Percentiles rank a stretch among this genome's conserved stretches.
phyloP scores from a whole-genome alignment of 768 basidiomycete species.

The Rubroboletus pulcherrimus region DNA sequence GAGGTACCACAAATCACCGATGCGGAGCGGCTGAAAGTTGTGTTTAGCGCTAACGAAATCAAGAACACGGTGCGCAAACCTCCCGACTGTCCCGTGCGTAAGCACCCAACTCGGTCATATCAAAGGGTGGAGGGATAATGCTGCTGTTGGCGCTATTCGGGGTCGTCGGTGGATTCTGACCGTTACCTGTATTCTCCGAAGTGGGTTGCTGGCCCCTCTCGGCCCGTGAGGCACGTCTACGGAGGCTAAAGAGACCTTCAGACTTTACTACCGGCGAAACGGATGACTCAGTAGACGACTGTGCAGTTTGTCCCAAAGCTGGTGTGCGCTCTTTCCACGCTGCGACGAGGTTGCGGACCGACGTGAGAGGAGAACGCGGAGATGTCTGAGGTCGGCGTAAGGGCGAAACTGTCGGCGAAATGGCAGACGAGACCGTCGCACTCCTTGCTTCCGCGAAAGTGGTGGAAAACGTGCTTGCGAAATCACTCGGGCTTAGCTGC shows the following conservation, averaged over 20 bases:
- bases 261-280: slow-evolving; percentile 32
- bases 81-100: slow-evolving; percentile 41
- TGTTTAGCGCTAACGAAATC: slow-evolving; percentile 8
- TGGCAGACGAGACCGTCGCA: slow-evolving; percentile 23
- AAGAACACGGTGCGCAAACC: slow-evolving; percentile 28
- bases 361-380: slow-evolving; percentile 67
- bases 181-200: slow-evolving; percentile 8
- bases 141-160: slow-evolving; percentile 30
- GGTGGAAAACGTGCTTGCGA: slow-evolving; percentile 36
- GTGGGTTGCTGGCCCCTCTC: slow-evolving; percentile 17
- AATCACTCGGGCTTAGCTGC: slow-evolving; percentile 35
- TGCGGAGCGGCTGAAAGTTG: slow-evolving; percentile 68
- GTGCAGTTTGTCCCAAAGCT: slow-evolving; percentile 29
- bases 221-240: slow-evolving; percentile 29
- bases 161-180: slow-evolving; percentile 19
- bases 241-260: slow-evolving; percentile 34
- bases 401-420: slow-evolving; percentile 44
- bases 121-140: slow-evolving; percentile 43
- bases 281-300: slow-evolving; percentile 38
- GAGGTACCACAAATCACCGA: slow-evolving; percentile 86
- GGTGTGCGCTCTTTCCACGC: slow-evolving; percentile 79
- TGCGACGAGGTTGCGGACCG: slow-evolving; percentile 74
- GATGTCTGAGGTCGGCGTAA: slow-evolving; percentile 62
- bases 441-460: slow-evolving; percentile 38
- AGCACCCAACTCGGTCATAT: slow-evolving; percentile 43